Evolutionary conservation across 108 stramenopile species (phyloP).

Genomic region (Nitzschia sp.): DNA sequence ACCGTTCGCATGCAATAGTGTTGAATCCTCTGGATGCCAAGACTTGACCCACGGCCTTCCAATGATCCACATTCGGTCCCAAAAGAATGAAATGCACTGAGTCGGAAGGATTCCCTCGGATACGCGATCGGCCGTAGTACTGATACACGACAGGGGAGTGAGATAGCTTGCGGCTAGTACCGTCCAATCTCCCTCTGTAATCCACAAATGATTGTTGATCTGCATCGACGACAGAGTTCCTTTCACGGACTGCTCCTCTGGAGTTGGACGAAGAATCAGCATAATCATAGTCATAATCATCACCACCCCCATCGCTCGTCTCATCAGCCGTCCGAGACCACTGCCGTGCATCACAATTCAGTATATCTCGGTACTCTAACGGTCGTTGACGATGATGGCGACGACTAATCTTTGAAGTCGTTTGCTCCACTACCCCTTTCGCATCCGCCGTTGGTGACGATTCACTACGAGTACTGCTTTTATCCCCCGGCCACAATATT

Average conservation of each 20-base stretch:
- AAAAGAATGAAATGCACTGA: slow-evolving; percentile 54
- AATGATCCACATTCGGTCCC: slow-evolving; percentile 65
- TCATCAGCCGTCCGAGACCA: not conserved
- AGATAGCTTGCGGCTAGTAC: slow-evolving; percentile 4
- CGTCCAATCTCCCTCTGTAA: slow-evolving; percentile 6
- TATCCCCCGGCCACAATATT: not conserved
- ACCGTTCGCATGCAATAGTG: slow-evolving; percentile 62
- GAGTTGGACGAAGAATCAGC: not conserved
- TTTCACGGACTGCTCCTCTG: not conserved
- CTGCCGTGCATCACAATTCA: not conserved
- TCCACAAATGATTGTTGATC: not conserved
- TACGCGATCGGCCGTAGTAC: slow-evolving; percentile 41
- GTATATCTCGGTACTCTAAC: not conserved
- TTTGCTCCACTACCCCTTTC: too few species aligned
- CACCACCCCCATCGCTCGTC: too few species aligned
- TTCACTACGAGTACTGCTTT: too few species aligned
- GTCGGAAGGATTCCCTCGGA: slow-evolving; percentile 13
- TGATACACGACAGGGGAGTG: slow-evolving; percentile 43
- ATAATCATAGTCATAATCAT: not conserved
- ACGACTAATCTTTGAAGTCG: too few species aligned
- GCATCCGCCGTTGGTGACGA: too few species aligned
- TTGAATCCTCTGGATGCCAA: slow-evolving; percentile 56
- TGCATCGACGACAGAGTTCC: not conserved
- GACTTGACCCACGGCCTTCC: slow-evolving; percentile 45
- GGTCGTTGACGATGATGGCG: not conserved